These are phyloP conservation scores for Candida nemodendra DNA, from an alignment of 805 yeast species.

Conservation along the genomic window DNA sequence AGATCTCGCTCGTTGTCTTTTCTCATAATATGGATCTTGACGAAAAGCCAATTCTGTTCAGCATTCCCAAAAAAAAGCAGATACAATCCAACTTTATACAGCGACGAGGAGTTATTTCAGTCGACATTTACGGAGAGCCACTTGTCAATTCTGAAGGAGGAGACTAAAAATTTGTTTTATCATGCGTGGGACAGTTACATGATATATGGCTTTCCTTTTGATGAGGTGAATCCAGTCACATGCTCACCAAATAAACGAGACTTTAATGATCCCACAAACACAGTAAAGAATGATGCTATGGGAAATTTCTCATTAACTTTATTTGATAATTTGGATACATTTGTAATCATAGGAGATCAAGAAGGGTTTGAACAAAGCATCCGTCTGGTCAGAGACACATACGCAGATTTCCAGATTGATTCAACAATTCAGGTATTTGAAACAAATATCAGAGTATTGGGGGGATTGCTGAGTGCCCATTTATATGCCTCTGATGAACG, in stretches of 20 bases:
- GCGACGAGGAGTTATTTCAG: slow-evolving; percentile 22
- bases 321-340: slow-evolving; percentile 76
- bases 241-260: slow-evolving; percentile 73
- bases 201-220: slow-evolving; percentile 71
- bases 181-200: slow-evolving; percentile 77
- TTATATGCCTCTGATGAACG: slow-evolving; percentile 56
- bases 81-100: slow-evolving; percentile 3
- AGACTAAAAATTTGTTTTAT: slow-evolving; percentile 57
- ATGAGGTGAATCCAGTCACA: slow-evolving; percentile 73
- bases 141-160: slow-evolving; percentile 31
- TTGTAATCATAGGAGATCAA: slow-evolving; percentile 68
- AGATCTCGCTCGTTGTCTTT: too few species aligned
- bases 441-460: slow-evolving; percentile 75
- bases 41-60: neutral
- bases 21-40: too few species aligned
- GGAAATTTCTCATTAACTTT: slow-evolving; percentile 82
- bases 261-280: slow-evolving; percentile 47
- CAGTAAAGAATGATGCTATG: slow-evolving; percentile 73
- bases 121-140: slow-evolving; percentile 29
- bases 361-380: slow-evolving; percentile 50
- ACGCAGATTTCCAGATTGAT: slow-evolving; percentile 54
- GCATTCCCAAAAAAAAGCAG: neutral
- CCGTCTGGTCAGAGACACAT: slow-evolving; percentile 35
- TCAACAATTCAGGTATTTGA: slow-evolving; percentile 87
- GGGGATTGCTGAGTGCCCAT: slow-evolving; percentile 80